These are phyloP conservation scores for Malassezia equina DNA, from an alignment of 1,284 basidiomycete genomes.

Conservation along the genomic window DNA sequence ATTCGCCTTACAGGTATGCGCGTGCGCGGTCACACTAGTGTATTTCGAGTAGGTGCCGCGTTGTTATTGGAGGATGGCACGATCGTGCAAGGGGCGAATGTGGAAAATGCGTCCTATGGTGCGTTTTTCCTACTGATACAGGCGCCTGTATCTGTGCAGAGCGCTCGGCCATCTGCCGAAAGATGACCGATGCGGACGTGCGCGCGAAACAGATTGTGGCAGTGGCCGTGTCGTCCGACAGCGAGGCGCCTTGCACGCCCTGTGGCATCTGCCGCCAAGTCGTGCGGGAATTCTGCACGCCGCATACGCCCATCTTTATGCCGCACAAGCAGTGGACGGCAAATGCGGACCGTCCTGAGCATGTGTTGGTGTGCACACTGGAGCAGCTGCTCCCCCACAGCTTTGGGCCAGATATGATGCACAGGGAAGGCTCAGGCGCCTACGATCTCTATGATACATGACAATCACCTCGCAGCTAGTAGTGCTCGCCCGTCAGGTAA, in stretches of 20 bases:
- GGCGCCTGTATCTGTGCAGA: slow-evolving; percentile 42
- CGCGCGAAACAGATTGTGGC: slow-evolving; percentile 27
- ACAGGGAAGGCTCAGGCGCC: not conserved
- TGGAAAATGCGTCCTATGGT: slow-evolving; percentile 87
- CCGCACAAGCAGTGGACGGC: slow-evolving; percentile 23
- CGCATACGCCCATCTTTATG: slow-evolving; percentile 65
- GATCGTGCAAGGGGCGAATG: slow-evolving; percentile 70
- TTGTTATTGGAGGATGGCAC: slow-evolving; percentile 61
- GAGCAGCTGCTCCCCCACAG: slow-evolving; percentile 70
- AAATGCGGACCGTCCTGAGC: slow-evolving; percentile 1
- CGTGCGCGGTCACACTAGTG: slow-evolving; percentile 52
- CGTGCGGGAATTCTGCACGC: slow-evolving; percentile 70
- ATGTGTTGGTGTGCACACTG: slow-evolving; percentile 55
- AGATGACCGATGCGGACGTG: slow-evolving; percentile 18
- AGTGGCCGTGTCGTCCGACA: slow-evolving; percentile 32
- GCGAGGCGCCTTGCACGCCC: slow-evolving; percentile 33
- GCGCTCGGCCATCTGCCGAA: slow-evolving; percentile 36
- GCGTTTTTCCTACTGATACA: slow-evolving; percentile 19
- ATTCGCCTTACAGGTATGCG: slow-evolving; percentile 42
- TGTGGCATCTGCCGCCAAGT: slow-evolving; percentile 88
- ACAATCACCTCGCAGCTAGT: not conserved
- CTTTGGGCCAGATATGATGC: slow-evolving; percentile 63
- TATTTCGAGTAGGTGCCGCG: slow-evolving; percentile 79
- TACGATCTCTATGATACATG: not conserved
- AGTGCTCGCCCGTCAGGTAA: slow-evolving; percentile 13